These are phyloP conservation scores for Pyricularia sp. DNA, from an alignment of 2,329 filamentous ascomycete species.

Conservation along the genomic window DNA sequence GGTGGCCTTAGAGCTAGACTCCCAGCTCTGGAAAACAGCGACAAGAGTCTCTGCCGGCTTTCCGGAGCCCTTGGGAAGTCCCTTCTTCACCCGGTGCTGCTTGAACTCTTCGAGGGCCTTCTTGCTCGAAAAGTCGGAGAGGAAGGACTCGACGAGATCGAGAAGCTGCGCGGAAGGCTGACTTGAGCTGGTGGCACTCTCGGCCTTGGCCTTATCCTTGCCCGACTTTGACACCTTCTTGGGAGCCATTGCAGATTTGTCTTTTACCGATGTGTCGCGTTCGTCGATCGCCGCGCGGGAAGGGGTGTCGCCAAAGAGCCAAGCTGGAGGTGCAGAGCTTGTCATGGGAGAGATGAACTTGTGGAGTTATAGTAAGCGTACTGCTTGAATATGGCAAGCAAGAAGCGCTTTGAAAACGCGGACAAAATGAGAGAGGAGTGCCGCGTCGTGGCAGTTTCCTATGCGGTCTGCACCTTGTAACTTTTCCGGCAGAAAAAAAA, in stretches of 20 bases:
- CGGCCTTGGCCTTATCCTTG: background rate
- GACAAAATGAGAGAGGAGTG: background rate
- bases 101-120: constrained; percentile 52
- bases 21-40: constrained; percentile 41
- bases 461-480: background rate
- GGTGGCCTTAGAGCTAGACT: constrained; percentile 25
- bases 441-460: background rate
- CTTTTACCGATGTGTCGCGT: background rate
- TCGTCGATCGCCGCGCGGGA: background rate
- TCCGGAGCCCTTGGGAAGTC: background rate
- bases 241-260: background rate
- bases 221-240: background rate
- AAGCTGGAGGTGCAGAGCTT: constrained; percentile 1
- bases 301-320: constrained; percentile 3
- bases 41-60: constrained; percentile 29
- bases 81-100: constrained; percentile 45
- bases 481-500: background rate
- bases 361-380: background rate
- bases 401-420: background rate
- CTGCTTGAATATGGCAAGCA: background rate
- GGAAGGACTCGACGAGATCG: constrained; percentile 56
- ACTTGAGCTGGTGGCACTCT: background rate
- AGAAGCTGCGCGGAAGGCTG: constrained; percentile 50
- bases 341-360: background rate
- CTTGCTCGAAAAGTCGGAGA: constrained; percentile 56